Evolutionary conservation across 2,329 filamentous ascomycete genomes (phyloP).

Genomic region (Aspergillus sp.): DNA sequence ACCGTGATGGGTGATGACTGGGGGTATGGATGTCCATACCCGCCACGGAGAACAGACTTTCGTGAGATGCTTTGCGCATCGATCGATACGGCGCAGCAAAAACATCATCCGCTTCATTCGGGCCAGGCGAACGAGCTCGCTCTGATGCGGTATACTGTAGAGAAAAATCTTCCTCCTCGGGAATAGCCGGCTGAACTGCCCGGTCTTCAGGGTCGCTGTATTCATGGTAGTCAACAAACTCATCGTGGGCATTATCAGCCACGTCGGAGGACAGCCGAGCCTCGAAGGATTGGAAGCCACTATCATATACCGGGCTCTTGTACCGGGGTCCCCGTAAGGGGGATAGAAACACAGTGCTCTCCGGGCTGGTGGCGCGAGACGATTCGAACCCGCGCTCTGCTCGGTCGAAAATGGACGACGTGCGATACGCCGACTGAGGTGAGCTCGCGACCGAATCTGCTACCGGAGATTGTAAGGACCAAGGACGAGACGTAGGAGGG

Average conservation of each 20-base stretch:
- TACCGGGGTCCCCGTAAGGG: conserved; percentile 64
- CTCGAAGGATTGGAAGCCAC: conserved; percentile 46
- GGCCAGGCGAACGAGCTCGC: conserved; percentile 8
- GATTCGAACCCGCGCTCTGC: conserved; percentile 62
- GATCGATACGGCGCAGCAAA: conserved; percentile 34
- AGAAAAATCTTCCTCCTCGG: conserved; percentile 37
- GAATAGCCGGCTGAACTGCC: conserved; percentile 30
- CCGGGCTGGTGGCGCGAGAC: conserved; percentile 76
- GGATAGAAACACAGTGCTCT: conserved; percentile 63
- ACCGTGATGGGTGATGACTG: conserved; percentile 70
- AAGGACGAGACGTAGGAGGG: conserved; percentile 43
- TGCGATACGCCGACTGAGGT: conserved; percentile 69
- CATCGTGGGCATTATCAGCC: conserved; percentile 12
- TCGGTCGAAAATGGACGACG: conserved; percentile 75
- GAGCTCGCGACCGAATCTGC: conserved; percentile 73
- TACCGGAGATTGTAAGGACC: conserved; percentile 40
- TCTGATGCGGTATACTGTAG: conserved; percentile 15
- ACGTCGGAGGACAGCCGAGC: conserved; percentile 7
- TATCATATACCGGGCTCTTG: conserved; percentile 56
- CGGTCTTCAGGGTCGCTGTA: conserved; percentile 17
- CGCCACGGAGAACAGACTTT: conserved; percentile 82
- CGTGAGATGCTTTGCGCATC: conserved; percentile 73
- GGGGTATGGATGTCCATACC: conserved; percentile 89
- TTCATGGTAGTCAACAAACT: conserved; percentile 16
- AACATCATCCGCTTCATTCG: conserved; percentile 19